phyloP scores from a whole-genome alignment of 208 protist genomes.

The Leishmania mexicana region DNA sequence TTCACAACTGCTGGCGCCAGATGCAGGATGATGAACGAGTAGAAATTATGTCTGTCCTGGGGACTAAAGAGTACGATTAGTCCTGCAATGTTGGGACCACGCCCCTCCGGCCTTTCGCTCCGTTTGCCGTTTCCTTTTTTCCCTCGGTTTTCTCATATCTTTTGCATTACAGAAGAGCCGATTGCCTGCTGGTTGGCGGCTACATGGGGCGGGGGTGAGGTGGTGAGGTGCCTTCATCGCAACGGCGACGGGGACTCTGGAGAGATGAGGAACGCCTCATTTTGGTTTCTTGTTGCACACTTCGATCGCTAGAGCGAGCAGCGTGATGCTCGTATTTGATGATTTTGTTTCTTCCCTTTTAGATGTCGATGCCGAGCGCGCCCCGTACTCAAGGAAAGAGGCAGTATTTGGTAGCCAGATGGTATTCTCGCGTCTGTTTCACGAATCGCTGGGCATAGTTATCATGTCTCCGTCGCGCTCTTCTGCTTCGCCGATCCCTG shows the following conservation, averaged over 20 bases:
- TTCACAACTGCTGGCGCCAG: conserved; percentile 80
- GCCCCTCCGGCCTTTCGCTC: background rate
- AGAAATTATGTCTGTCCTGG: conserved; percentile 79
- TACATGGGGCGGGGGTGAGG: background rate
- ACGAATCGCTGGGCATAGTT: background rate
- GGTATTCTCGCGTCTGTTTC: background rate
- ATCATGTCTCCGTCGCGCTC: background rate
- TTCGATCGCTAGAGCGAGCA: background rate
- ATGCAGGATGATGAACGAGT: conserved; percentile 86
- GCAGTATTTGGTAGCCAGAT: background rate
- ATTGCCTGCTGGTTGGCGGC: background rate
- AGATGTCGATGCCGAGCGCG: background rate
- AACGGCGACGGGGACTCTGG: background rate
- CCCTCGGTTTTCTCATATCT: background rate
- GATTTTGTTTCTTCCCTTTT: background rate
- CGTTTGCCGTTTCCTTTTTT: background rate
- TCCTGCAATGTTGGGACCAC: background rate
- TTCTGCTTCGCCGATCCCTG: background rate
- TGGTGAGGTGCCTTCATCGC: background rate
- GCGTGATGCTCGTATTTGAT: background rate
- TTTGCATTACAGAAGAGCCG: background rate
- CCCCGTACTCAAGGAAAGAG: background rate
- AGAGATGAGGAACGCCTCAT: background rate
- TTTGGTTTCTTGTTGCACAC: background rate
- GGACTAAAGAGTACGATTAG: conserved; percentile 34